phyloP scores from a whole-genome alignment of 345 rosid species.

The Anacardium occidentale region DNA sequence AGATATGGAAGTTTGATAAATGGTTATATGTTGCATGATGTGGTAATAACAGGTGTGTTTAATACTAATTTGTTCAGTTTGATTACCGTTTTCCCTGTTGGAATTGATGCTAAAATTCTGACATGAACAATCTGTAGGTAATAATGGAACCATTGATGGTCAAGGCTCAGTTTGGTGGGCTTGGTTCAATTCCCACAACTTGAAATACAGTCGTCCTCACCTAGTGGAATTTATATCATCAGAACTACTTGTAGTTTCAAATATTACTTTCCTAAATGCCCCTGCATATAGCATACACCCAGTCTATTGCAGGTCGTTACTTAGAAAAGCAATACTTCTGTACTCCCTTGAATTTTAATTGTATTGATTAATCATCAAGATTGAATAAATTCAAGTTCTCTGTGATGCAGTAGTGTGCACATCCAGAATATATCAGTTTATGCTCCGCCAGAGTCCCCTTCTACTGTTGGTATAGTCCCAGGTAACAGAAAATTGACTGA shows the following conservation, averaged over 20 bases:
- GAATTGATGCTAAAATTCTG: background rate
- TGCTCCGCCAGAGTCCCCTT: constrained; percentile 59
- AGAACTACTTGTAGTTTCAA: constrained; percentile 61
- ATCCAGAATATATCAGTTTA: constrained; percentile 54
- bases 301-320: constrained; percentile 74
- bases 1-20: constrained; percentile 81
- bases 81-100: background rate
- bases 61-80: background rate
- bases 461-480: constrained; percentile 75
- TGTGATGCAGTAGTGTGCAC: constrained; percentile 51
- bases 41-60: constrained; percentile 70
- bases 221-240: constrained; percentile 72
- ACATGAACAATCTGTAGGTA: constrained; percentile 42
- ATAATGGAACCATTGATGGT: constrained; percentile 86
- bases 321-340: background rate
- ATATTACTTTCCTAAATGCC: constrained; percentile 75
- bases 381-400: constrained; percentile 11
- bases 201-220: constrained; percentile 89
- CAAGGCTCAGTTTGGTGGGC: constrained; percentile 94
- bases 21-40: constrained; percentile 69
- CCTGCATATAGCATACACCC: constrained; percentile 84
- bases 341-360: constrained; percentile 1
- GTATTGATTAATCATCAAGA: background rate
- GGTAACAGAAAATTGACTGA: constrained; percentile 32
- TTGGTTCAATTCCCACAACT: constrained; percentile 54